Base-by-base conservation (phyloP, 2,329 filamentous ascomycete species). In the Domatiomyces globalis region DNA sequence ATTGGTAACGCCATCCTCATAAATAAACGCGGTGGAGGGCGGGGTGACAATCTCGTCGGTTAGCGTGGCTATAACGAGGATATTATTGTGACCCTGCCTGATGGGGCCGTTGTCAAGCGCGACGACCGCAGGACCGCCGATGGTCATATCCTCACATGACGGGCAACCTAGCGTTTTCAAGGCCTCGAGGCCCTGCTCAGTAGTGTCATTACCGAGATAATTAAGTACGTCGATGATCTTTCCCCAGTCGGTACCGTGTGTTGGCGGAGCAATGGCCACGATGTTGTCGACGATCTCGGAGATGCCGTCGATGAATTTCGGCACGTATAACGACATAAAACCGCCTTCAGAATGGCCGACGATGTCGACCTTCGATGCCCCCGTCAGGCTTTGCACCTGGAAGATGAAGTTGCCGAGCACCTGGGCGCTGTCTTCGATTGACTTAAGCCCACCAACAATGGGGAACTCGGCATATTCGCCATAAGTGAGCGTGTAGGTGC, bases 261-360 rank as follows among this genome's bases (percentile, higher is more conserved):
- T 67, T 1, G 66, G 66, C 6, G 66, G 66, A 18, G 66, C 66
- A 48, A 68, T 67, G 2, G 64, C 52, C 10, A 65, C 63, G 18
- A 67, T 54, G n/a, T 63, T 62, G 27, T 67, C 64, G 12, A 68
- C 47, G 6, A 63, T 43, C 8, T 54, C 50, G 17, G 63, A 50
- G 2, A 67, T 62, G 2, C 61, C 58, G n/a, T 36, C 10, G 20
- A 66, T 60, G 55, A 67, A 67, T 45, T 68, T 68, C n/a, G 66
- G 65, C 8, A 67, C 66, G 48, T 68, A 68, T 2, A 72, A 58
- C 1, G 65, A 51, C 52, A 70, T 67, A 50, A 71, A 69, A 5
- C 62, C 69, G 44, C 69, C 69, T 56, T 72, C 69, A 1, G 69
- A 71, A 56, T 72, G 69, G 6, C 69, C 69, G 15, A 72, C 67